Base-by-base conservation (phyloP, 1,284 basidiomycete genomes). In the Lentinula novae-zelandiae region DNA sequence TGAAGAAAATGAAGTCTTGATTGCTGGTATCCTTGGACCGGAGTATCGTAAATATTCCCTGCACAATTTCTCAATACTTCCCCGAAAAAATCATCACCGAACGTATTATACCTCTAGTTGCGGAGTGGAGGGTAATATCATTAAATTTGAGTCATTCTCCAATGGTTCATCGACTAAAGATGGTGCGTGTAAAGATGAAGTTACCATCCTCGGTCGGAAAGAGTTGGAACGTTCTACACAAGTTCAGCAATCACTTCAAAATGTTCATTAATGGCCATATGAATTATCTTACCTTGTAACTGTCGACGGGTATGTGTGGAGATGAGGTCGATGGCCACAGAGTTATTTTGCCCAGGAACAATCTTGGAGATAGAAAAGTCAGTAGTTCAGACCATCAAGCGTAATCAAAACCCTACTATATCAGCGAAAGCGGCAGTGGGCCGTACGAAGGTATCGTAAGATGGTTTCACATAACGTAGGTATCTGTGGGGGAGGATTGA, bases 371-470 rank as follows among this genome's bases (percentile, higher is more conserved):
- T 17, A 15, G 48, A 51, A 50, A 17, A 20, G n/a, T 49, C 2
- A 42, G 22, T 20, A 22, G 20, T 5, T 15, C 17, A 20, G 50
- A 20, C 36, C 3, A 15, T 3, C 50, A 46, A 54, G 9, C 52
- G 49, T 44, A 51, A 34, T 53, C 20, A 27, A 54, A 53, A 12
- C 70, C 86, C 69, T 65, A 94, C 93, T 53, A 96, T 92, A 69
- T 98, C 95, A 3, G 96, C 95, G 71, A 90, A 82, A 44, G 87
- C 83, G 12, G 93, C 85, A 1, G 92, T 93, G 0, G 95, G 95
- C 52, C 86, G 84, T n/a, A 99, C 95, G 67, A 96, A 97, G 71
- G 94, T 92, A 72, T 99, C 96, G 68, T 92, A 97, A 8, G 93
- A 88, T 2, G 92, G 93, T 71, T 96, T 96, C 67, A 97, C 96